Evolutionary conservation across 768 basidiomycete species (phyloP).

Genomic region (Coprinellus micaceus): DNA sequence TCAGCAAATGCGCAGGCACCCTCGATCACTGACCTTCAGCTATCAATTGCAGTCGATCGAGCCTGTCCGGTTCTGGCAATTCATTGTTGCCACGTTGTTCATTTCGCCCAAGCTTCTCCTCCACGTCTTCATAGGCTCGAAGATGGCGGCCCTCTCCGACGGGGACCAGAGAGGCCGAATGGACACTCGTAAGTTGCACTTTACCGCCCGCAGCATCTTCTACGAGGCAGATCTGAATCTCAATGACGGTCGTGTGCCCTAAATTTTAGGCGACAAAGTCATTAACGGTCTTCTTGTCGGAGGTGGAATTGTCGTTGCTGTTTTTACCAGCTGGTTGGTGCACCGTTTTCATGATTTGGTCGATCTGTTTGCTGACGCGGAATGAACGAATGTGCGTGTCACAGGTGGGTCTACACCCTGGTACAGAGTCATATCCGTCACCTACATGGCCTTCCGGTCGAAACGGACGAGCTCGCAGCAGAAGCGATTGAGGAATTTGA

Average conservation of each 20-base stretch:
- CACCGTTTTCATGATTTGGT: constrained; percentile 5
- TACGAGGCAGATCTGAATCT: neutral
- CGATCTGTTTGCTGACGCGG: constrained; percentile 10
- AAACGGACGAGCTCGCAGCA: constrained; percentile 51
- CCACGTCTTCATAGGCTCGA: constrained; percentile 75
- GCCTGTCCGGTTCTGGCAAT: constrained; percentile 72
- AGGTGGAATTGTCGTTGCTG: constrained; percentile 54
- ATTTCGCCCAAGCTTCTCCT: constrained; percentile 69
- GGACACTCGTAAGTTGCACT: constrained; percentile 58
- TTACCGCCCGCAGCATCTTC: neutral
- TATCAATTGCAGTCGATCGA: constrained; percentile 54
- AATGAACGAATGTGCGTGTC: neutral
- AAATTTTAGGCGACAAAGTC: constrained; percentile 51
- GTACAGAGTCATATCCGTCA: constrained; percentile 59
- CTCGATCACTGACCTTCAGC: neutral
- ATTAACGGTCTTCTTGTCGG: constrained; percentile 59
- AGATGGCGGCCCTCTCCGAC: constrained; percentile 71
- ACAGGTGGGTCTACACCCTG: constrained; percentile 62
- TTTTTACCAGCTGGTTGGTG: constrained; percentile 64
- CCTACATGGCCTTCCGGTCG: constrained; percentile 44
- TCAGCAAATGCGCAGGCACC: neutral
- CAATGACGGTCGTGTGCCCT: constrained; percentile 1
- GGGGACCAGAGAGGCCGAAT: constrained; percentile 69
- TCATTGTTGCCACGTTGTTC: constrained; percentile 67
- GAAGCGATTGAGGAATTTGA: constrained; percentile 59